A percentile compares a stretch with the other conserved stretches of the same genome.
phyloP scores from a whole-genome alignment of 164 flowering plant genomes.

The Aristolochia fimbriata region DNA sequence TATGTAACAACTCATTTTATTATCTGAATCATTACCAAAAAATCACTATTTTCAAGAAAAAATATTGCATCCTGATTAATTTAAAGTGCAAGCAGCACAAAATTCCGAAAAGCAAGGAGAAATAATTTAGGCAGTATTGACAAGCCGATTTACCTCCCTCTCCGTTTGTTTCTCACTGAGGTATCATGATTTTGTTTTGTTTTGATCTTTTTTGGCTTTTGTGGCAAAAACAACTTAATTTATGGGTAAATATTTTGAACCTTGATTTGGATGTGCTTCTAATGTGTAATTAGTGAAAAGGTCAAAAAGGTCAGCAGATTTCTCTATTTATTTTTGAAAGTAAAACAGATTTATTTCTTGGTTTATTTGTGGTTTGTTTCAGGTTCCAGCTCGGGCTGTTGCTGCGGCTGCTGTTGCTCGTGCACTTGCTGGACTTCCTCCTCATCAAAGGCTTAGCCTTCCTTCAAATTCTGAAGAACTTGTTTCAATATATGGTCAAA shows the following conservation, averaged over 20 bases:
- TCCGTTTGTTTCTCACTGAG: too few relatives aligned
- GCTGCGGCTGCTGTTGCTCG: slow-evolving; percentile 98
- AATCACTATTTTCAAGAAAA: too few relatives aligned
- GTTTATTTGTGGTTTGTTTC: slow-evolving; percentile 5
- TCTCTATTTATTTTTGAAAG: background rate
- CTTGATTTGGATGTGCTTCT: background rate
- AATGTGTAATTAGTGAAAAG: background rate
- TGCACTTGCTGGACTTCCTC: slow-evolving; percentile 80
- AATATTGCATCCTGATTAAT: too few relatives aligned
- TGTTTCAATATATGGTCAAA: slow-evolving; percentile 80
- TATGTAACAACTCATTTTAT: too few relatives aligned
- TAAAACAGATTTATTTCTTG: background rate
- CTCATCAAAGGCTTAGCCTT: slow-evolving; percentile 63
- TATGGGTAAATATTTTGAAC: background rate
- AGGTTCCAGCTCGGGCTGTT: slow-evolving; percentile 94
- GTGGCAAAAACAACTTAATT: background rate
- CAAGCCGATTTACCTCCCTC: too few relatives aligned
- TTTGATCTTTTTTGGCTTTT: background rate
- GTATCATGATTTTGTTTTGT: background rate
- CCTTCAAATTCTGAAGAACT: slow-evolving; percentile 74
- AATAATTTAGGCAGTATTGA: too few relatives aligned
- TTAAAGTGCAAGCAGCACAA: too few relatives aligned
- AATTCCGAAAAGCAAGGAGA: too few relatives aligned
- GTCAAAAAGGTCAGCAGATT: background rate
- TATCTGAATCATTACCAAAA: too few relatives aligned